Conservation (phyloP, 768 basidiomycete genomes). For the Psilocybe azurescens region DNA sequence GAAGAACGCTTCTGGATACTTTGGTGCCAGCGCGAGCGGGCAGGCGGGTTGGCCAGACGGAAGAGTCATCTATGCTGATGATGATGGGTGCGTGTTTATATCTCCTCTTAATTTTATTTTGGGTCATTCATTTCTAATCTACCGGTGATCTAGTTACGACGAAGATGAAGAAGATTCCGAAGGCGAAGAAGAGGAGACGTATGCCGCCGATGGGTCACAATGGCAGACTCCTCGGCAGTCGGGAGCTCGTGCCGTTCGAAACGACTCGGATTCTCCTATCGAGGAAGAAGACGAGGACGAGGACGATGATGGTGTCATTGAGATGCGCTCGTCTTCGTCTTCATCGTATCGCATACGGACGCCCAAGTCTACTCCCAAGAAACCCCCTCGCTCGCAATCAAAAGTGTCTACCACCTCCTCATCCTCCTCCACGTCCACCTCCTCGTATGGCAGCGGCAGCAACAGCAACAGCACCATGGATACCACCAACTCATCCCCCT, state of each 20-base stretch:
- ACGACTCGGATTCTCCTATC: constrained; percentile 41
- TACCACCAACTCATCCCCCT: constrained; percentile 23
- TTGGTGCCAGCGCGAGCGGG: constrained; percentile 23
- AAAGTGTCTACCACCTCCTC: constrained; percentile 50
- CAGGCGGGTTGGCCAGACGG: constrained; percentile 28
- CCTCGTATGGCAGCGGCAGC: constrained; percentile 22
- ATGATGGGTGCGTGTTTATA: constrained; percentile 59
- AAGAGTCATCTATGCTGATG: constrained; percentile 49
- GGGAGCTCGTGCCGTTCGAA: constrained; percentile 37
- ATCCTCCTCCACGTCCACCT: constrained; percentile 39
- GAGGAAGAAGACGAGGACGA: constrained; percentile 42
- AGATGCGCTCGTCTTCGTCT: constrained; percentile 56
- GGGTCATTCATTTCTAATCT: constrained; percentile 11
- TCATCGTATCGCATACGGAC: constrained; percentile 20
- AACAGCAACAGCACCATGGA: constrained; percentile 17
- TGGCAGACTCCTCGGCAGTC: constrained; percentile 28
- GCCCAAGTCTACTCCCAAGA: constrained; percentile 25
- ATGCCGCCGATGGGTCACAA: constrained; percentile 31
- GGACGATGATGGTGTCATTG: constrained; percentile 57
- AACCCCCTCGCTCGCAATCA: constrained; percentile 43
- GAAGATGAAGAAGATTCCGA: constrained; percentile 67
- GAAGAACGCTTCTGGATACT: constrained; percentile 36
- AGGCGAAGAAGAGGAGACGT: constrained; percentile 50
- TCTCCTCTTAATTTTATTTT: constrained; percentile 8
- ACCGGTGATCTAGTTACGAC: constrained; percentile 55